phyloP scores from a whole-genome alignment of 2,329 filamentous ascomycete species.

The Lachnellula occidentalis region DNA sequence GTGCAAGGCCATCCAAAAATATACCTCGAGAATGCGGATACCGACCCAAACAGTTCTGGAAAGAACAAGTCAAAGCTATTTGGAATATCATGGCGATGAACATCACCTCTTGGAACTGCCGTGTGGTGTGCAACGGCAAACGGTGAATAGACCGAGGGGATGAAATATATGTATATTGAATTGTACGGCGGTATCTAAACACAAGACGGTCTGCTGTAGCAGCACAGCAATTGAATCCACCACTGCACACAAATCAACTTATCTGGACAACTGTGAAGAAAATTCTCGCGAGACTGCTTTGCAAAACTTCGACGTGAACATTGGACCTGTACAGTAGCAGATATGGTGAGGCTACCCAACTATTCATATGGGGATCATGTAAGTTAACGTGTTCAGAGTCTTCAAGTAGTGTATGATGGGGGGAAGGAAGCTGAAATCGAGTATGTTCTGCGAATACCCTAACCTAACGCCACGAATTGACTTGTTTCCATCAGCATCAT shows the following conservation, averaged over 20 bases:
- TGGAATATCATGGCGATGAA: constrained; percentile 28
- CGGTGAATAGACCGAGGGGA: background rate
- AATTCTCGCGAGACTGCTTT: background rate
- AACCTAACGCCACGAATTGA: background rate
- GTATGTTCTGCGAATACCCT: background rate
- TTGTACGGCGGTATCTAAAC: background rate
- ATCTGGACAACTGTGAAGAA: background rate
- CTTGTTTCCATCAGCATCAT: background rate
- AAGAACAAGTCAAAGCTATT: constrained; percentile 31
- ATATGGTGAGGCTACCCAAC: background rate
- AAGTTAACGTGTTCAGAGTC: background rate
- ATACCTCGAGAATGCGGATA: constrained; percentile 58
- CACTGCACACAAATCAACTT: background rate
- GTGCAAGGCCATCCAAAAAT: constrained; percentile 64
- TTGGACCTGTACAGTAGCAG: background rate
- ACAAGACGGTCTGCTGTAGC: background rate
- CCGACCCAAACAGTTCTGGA: constrained; percentile 17
- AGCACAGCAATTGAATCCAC: background rate
- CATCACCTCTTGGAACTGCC: background rate
- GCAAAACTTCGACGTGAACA: background rate
- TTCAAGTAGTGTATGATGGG: background rate
- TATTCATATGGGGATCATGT: background rate
- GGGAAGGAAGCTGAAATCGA: background rate
- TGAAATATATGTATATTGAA: background rate
- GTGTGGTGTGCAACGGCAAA: background rate